Conservation (phyloP, 164 flowering plant species). For the Pachysandra terminalis region DNA sequence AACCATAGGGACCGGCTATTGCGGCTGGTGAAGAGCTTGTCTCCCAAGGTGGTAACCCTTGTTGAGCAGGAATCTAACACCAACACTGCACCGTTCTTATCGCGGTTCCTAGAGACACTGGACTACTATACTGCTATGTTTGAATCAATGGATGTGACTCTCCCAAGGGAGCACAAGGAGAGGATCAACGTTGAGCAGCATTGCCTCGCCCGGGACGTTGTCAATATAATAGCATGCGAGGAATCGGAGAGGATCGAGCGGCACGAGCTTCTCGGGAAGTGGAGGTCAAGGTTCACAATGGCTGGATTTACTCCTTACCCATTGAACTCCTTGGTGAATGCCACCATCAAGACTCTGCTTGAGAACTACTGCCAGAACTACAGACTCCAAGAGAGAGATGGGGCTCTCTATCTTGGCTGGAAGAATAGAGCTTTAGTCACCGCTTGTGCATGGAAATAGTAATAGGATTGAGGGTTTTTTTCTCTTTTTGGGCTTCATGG, state of each 20-base stretch:
- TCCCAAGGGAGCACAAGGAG: slow-evolving; percentile 64
- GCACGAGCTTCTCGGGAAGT: slow-evolving; percentile 65
- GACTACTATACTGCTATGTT: slow-evolving; percentile 60
- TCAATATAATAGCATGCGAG: slow-evolving; percentile 77
- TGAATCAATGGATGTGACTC: slow-evolving; percentile 62
- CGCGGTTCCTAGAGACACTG: slow-evolving; percentile 58
- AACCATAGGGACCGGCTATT: slow-evolving; percentile 70
- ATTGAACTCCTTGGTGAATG: slow-evolving; percentile 53
- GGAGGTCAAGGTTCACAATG: slow-evolving; percentile 59
- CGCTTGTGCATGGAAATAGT: slow-evolving; percentile 64
- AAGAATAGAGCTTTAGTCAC: slow-evolving; percentile 47
- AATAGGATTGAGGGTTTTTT: too few species aligned
- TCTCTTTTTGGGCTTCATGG: too few species aligned
- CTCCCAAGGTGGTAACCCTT: slow-evolving; percentile 81
- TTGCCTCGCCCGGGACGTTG: slow-evolving; percentile 72
- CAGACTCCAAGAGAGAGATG: slow-evolving; percentile 63
- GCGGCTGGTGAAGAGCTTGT: slow-evolving; percentile 62
- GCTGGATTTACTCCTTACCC: slow-evolving; percentile 74
- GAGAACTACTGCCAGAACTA: slow-evolving; percentile 47
- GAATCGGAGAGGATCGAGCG: slow-evolving; percentile 81
- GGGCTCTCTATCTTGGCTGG: slow-evolving; percentile 74
- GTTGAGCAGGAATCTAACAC: slow-evolving; percentile 77
- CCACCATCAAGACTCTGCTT: slow-evolving; percentile 51
- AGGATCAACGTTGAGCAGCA: slow-evolving; percentile 78
- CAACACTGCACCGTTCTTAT: slow-evolving; percentile 60